Conservation (phyloP, 1,284 basidiomycete species). For the Agaricales sp. region DNA sequence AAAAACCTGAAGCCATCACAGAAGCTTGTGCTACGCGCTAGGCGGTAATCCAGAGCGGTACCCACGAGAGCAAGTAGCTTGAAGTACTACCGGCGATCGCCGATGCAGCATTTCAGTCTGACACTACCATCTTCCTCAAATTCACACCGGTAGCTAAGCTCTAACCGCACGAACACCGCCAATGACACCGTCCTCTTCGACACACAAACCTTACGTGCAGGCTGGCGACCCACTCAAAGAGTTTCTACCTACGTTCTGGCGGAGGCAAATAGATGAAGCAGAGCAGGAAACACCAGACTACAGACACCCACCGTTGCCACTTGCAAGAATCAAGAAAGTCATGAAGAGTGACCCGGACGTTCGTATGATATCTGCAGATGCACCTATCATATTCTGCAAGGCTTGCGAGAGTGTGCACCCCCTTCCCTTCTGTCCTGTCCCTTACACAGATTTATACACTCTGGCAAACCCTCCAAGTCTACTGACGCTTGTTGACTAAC, state of each 20-base stretch:
- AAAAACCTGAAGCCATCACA: too few species aligned
- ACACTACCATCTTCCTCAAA: background rate
- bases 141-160: background rate
- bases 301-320: slow-evolving; percentile 74
- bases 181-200: background rate
- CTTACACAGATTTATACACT: too few species aligned
- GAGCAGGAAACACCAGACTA: slow-evolving; percentile 80
- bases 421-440: slow-evolving; percentile 5
- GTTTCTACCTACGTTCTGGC: slow-evolving; percentile 77
- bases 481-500: slow-evolving; percentile 5
- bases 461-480: slow-evolving; percentile 2
- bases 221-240: slow-evolving; percentile 68
- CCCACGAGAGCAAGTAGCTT: too few species aligned
- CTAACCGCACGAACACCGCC: background rate
- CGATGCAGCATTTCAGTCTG: too few species aligned
- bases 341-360: slow-evolving; percentile 98
- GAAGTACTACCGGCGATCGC: too few species aligned
- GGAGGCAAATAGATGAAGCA: slow-evolving; percentile 68
- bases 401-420: slow-evolving; percentile 84
- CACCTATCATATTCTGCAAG: slow-evolving; percentile 90
- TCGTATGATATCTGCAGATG: slow-evolving; percentile 94
- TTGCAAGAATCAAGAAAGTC: slow-evolving; percentile 93
- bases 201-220: slow-evolving; percentile 42
- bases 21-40: too few species aligned
- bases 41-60: too few species aligned